Percentiles rank a stretch among this genome's conserved stretches.
phyloP scores from a whole-genome alignment of 2,329 filamentous ascomycete species.

The Rugonectria rugulosa region DNA sequence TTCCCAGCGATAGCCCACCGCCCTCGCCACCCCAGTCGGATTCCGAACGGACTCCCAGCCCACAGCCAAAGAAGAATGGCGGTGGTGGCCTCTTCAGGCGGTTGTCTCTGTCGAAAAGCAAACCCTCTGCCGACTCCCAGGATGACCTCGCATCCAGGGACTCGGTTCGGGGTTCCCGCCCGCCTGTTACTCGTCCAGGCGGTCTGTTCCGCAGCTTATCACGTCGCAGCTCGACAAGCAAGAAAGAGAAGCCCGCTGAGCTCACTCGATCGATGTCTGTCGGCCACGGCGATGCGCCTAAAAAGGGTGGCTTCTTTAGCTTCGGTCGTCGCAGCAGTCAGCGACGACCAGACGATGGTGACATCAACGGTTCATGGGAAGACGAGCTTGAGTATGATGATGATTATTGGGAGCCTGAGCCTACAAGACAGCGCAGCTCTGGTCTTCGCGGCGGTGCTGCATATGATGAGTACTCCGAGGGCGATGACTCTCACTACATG shows the following conservation, averaged over 20 bases:
- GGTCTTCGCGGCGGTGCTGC: constrained; percentile 52
- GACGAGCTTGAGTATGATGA: constrained; percentile 50
- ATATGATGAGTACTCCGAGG: constrained; percentile 59
- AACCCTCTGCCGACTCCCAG: constrained; percentile 44
- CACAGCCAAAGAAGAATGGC: constrained; percentile 40
- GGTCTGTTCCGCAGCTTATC: constrained; percentile 56
- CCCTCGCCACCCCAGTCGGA: constrained; percentile 67
- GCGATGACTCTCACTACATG: constrained; percentile 66
- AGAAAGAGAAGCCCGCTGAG: constrained; percentile 36
- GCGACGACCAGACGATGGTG: constrained; percentile 55
- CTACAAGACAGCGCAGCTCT: constrained; percentile 32
- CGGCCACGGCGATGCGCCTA: constrained; percentile 58
- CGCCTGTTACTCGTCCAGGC: constrained; percentile 55
- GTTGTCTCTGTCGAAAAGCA: constrained; percentile 50
- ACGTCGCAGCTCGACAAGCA: constrained; percentile 44
- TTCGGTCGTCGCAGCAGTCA: constrained; percentile 52
- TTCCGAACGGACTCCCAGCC: constrained; percentile 52
- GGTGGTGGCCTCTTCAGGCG: constrained; percentile 52
- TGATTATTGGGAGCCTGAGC: constrained; percentile 33
- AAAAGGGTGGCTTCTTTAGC: constrained; percentile 51
- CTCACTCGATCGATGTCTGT: constrained; percentile 69
- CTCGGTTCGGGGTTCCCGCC: constrained; percentile 53
- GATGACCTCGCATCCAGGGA: constrained; percentile 47
- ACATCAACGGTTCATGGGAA: constrained; percentile 64
- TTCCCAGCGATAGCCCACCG: constrained; percentile 78